Evolutionary conservation across 179 eudicot genomes (phyloP), one percentile per base, ranked within the genome.

Genomic region (Nepenthes alata): DNA sequence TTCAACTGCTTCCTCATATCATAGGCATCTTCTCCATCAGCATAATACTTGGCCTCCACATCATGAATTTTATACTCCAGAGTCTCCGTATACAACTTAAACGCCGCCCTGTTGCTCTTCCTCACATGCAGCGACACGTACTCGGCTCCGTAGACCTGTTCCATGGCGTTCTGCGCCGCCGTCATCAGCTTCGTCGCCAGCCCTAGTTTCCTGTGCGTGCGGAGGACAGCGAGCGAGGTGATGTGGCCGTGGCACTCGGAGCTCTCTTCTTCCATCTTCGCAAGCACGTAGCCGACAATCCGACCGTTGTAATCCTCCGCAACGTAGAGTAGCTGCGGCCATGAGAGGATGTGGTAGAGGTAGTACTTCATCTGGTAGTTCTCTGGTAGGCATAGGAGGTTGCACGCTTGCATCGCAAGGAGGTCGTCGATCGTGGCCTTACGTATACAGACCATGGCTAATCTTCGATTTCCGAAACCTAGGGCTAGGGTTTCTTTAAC

Each of bases 131-230:
- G 74, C 0, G 89, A 84, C 10, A 87, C 91, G 16, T 89, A 87
- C 63, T 89, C 91, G 34, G 91, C 81, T 2, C 79, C 74, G 14
- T 61, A 73, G 5, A 84, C 90, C 69, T 83, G 81, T 64, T 83
- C 97, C 97, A 88, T 90, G 45, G 97, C 97, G 36, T 80, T 70
- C 59, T 90, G 97, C 5, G 97, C 97, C 1, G 95, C 95, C 4
- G 93, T 83, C 97, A 90, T 90, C 72, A 90, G 85, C 79, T 90
- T 90, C 39, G 97, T 90, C 5, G 97, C 97, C 53, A 87, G 74
- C 12, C 97, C 97, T 3, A 90, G 69, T 35, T 90, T 90, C 37
- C 95, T 16, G 72, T 90, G 97, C 41, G 95, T 88, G 3, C 94
- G 78, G 61, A 90, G 78, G 2, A 90, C 97, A 37, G 97, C 97